Base-by-base conservation (phyloP, 495 filamentous ascomycete species). In the Haplographium delicatum region DNA sequence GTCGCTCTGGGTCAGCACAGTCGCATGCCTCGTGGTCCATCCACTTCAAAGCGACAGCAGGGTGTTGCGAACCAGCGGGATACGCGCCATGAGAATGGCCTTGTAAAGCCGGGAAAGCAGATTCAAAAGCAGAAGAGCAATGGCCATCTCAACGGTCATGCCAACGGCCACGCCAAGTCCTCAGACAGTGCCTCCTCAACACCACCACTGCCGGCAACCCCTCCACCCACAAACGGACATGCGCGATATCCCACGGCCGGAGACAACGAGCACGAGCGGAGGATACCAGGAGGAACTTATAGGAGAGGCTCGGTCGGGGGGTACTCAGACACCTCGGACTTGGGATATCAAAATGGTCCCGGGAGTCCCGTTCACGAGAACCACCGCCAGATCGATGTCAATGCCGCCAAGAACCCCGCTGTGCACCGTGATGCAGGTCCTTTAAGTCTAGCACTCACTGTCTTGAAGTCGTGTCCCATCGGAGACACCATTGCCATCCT, bases 401-500 rank as follows among this genome's bases (percentile, higher is more conserved):
- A 81, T 60, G 74, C 76, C 55, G 72, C 79, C 28, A 88, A 85
- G 68, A 83, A 83, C 58, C 78, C 80, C 28, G 71, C 81, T 50
- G 80, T 78, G 42, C 76, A 82, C 53, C 74, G 75, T 48, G 80
- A 76, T 42, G 64, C 69, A 44, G 83, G 85, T 50, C 81, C 84
- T 38, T 66, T 93, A 48, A 80, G 83, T 56, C 68, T 91, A 47
- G 82, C 83, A 41, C 77, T 86, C 53, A 96, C 91, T 34, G 93
- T 98, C 51, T 80, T 98, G 54, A 78, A 79, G 54, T 90, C 89
- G 22, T 95, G 89, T 61, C 93, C 93, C 20, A 81, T 96, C 56
- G 83, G 87, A 67, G 93, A 99, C 72, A 96, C 93, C 48, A 88
- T 99, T 68, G 91, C 93, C 62, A 95, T 99, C 64, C 77, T 99